A percentile compares a stretch with the other conserved stretches of the same genome.
These are phyloP conservation scores for Eucalyptus sideroxylon DNA, from an alignment of 345 rosid genomes.

Conservation along the genomic window DNA sequence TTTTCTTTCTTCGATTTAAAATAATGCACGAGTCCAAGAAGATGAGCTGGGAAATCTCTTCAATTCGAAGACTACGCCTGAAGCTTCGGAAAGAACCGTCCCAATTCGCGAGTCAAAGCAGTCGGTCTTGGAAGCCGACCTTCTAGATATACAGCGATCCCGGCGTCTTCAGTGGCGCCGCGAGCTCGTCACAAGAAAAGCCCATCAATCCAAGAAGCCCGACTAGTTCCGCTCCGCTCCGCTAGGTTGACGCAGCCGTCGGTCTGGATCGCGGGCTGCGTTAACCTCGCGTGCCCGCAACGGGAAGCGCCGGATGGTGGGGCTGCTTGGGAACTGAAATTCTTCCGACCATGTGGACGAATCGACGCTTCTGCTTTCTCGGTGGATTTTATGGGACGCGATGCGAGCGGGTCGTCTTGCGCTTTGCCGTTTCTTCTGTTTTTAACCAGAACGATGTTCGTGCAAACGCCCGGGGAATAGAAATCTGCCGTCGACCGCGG, in stretches of 20 bases:
- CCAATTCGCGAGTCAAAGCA: background rate
- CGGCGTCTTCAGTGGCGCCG: background rate
- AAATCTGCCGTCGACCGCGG: background rate
- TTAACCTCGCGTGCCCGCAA: background rate
- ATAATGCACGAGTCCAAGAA: background rate
- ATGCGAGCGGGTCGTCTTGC: background rate
- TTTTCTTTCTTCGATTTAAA: background rate
- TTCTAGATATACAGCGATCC: background rate
- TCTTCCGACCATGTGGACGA: background rate
- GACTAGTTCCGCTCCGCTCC: background rate
- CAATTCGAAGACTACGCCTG: background rate
- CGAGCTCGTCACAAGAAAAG: background rate
- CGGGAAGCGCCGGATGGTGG: background rate
- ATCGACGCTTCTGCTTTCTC: background rate
- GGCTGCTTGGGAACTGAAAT: background rate
- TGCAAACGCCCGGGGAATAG: background rate
- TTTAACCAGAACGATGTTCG: background rate
- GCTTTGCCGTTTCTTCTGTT: background rate
- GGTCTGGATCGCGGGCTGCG: background rate
- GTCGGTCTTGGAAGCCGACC: background rate
- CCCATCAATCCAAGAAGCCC: background rate
- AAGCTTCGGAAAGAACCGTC: background rate
- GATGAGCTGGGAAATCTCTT: background rate
- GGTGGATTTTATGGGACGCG: background rate
- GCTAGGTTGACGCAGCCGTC: background rate